Evolutionary conservation across 2,329 filamentous ascomycete genomes (phyloP), one percentile per base, ranked within the genome.

Genomic region (Graphiopsis chlorocephala): DNA sequence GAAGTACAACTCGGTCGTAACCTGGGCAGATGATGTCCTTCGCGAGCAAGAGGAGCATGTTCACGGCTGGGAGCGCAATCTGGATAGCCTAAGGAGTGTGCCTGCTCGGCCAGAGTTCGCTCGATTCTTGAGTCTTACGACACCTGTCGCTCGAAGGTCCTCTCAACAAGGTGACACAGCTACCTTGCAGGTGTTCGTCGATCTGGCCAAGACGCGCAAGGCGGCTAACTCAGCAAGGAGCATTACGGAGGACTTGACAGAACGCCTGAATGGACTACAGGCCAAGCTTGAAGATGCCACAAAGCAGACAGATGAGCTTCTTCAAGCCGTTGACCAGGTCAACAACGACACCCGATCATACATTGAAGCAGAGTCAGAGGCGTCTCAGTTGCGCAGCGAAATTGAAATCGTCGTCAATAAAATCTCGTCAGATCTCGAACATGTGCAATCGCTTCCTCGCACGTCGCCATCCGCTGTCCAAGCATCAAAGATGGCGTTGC

Each of bases 391-490:
- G 7, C 82, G 95, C 58, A 86, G 92, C 67, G 95, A 98, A 75
- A 92, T 98, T 50, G 89, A 94, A 74, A 90, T 91, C 0, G 84
- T 98, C 63, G 88, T 89, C 60, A 92, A 88, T 72, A 97, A 97
- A 78, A 90, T 99, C 58, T 88, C 89, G 56, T 91, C 89, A 6
- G 95, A 98, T 77, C 91, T 92, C 73, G 89, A 93, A 70, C 89
- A 91, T 69, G 87, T 92, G 12, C 81, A 92, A 52, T 84, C 85
- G 6, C 88, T 93, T 68, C 81, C 86, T 1, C 86, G 86, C 68
- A 88, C 88, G 47, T 81, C 88, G n/a, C 89, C 88, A 70, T 84
- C 85, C 4, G 79, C 88, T 45, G 81, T 85, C 7, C 84, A 85
- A 68, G 83, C 86, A 15, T 88, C 86, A 14, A 86, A 88, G 72